Evolutionary conservation across 1,284 basidiomycete genomes (phyloP).

Genomic region (Phylloporus gajari): DNA sequence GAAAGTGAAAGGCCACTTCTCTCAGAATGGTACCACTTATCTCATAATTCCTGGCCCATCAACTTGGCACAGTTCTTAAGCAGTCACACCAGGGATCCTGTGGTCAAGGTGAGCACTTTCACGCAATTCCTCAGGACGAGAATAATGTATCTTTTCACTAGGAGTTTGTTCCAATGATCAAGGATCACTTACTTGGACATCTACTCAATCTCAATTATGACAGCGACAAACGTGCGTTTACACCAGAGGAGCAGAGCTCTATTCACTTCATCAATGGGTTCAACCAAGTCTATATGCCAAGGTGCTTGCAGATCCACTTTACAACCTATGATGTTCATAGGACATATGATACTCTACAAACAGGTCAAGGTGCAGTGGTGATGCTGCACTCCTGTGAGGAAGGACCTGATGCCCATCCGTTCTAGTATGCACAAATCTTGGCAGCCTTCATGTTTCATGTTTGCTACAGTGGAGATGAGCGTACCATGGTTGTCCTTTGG

Average conservation of each 20-base stretch:
- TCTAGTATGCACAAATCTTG: slow-evolving; percentile 39
- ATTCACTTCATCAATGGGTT: slow-evolving; percentile 12
- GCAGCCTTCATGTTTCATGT: neutral
- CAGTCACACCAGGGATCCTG: neutral
- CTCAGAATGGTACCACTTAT: too few species aligned
- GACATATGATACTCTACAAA: slow-evolving; percentile 37
- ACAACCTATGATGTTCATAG: slow-evolving; percentile 37
- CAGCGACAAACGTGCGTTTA: slow-evolving; percentile 9
- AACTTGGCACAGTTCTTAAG: too few species aligned
- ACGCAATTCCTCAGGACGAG: neutral
- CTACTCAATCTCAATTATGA: slow-evolving; percentile 1
- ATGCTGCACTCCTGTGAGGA: slow-evolving; percentile 25
- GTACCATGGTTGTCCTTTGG: slow-evolving; percentile 21
- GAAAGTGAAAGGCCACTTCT: too few species aligned
- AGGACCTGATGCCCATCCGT: slow-evolving; percentile 24
- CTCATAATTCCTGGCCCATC: too few species aligned
- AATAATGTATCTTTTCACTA: neutral
- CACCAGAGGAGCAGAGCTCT: neutral
- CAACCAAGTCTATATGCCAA: slow-evolving; percentile 3
- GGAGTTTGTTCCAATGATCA: slow-evolving; percentile 9
- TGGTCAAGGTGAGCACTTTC: neutral
- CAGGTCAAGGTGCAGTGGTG: slow-evolving; percentile 18
- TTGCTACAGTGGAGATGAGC: neutral
- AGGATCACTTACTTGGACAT: slow-evolving; percentile 4
- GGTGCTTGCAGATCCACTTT: slow-evolving; percentile 37